Evolutionary conservation across 805 yeast species (phyloP), one percentile per base, ranked within the genome.

Genomic region (Suhomyces canberraensis): DNA sequence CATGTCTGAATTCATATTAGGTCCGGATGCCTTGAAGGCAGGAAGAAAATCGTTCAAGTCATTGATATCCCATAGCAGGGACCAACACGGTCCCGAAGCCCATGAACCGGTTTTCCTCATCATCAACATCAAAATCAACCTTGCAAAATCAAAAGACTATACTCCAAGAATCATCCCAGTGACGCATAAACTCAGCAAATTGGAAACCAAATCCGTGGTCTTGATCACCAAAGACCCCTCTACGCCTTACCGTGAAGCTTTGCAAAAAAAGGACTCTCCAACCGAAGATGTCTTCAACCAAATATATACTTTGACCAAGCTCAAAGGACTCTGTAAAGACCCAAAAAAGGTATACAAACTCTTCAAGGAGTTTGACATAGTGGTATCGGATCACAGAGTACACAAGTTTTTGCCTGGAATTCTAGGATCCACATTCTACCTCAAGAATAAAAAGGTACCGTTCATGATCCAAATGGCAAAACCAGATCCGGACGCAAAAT

Each of bases 221-320:
- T 64, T 87, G 14, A 70, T 87, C 11, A 82, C 91, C 7, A 84
- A 82, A 45, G 93, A 86, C 51, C 90, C 91, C 1, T 75, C 81
- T 4, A 64, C 74, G 4, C 66, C 69, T 5, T 84, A 78, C 48
- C 65, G 79, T 24, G 66, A 64, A 8, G 66, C 71, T 4, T 54
- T 84, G 4, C 64, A 69, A 5, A 62, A 60, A 19, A 70, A 71
- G 39, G 76, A 69, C 13, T 64, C 78, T 1, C 69, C 74, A 1
- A 80, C 89, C 0, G 77, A 79, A 36, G 84, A 81, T 39, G 52
- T 58, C 13, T 83, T 85, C 55, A 72, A 73, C 29, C 78, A 78
- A 19, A 76, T 86, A 16, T 62, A 78, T 14, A 72, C 87, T 11
- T 64, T 81, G 32, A 77, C 75, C 44, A 79, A 74, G 45, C 55